A percentile compares a stretch with the other conserved stretches of the same genome.
Conservation (phyloP, 306 rosid species). For the Acacia confusa region DNA sequence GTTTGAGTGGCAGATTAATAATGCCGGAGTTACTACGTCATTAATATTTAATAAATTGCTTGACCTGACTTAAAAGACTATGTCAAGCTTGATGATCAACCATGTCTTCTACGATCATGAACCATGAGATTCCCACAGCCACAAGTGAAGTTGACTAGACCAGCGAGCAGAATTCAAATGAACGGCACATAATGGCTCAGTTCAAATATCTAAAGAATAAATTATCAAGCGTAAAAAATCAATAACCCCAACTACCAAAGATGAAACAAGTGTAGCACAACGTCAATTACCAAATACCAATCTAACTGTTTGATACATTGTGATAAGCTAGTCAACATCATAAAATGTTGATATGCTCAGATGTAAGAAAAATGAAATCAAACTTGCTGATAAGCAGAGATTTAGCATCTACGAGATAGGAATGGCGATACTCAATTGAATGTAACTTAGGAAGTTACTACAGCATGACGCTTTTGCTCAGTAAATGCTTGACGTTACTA, state of each 20-base stretch:
- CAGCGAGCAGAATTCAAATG: neutral
- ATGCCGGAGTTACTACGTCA: neutral
- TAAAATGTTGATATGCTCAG: conserved; percentile 9
- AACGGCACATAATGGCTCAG: neutral
- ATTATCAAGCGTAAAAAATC: neutral
- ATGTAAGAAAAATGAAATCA: conserved; percentile 6
- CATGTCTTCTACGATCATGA: neutral
- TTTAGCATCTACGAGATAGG: conserved; percentile 4
- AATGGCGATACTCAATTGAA: neutral
- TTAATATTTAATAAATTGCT: neutral
- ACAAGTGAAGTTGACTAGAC: conserved; percentile 16
- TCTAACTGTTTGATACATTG: conserved; percentile 7
- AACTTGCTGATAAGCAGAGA: conserved; percentile 19
- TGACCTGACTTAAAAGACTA: neutral
- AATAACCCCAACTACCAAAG: neutral
- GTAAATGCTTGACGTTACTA: conserved; percentile 46
- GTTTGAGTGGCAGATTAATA: neutral
- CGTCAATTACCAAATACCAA: neutral
- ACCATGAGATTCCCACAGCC: neutral
- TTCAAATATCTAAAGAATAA: neutral
- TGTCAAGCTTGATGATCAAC: neutral
- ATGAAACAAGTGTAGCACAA: neutral
- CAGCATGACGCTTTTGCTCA: conserved; percentile 44
- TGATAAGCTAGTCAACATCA: conserved; percentile 1
- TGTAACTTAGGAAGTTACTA: conserved; percentile 34